These are phyloP conservation scores for Artemisia tridentata DNA, from an alignment of 129 eudicot genomes.

Conservation along the genomic window DNA sequence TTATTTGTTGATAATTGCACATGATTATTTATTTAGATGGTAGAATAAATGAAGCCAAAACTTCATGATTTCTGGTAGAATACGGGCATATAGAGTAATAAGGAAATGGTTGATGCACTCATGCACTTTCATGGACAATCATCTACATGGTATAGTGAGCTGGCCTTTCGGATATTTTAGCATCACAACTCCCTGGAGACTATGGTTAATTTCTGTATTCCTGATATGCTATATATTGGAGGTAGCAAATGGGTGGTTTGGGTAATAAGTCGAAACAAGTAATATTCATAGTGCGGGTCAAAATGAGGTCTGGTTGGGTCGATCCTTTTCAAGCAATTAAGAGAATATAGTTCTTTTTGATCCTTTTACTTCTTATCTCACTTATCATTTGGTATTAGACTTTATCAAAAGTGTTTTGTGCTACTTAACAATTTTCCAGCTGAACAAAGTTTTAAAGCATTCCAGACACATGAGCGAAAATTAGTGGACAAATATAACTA, in stretches of 20 bases:
- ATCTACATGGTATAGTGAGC: too few relatives aligned
- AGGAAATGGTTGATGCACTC: too few relatives aligned
- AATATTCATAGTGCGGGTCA: too few relatives aligned
- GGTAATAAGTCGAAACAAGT: too few relatives aligned
- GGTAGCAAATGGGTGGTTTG: too few relatives aligned
- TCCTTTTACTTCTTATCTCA: too few relatives aligned
- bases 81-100: too few relatives aligned
- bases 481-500: constrained; percentile 83
- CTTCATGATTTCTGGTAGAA: background rate
- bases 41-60: constrained; percentile 1
- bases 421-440: constrained; percentile 62
- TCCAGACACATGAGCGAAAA: constrained; percentile 69
- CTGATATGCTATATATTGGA: too few relatives aligned
- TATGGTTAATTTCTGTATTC: too few relatives aligned
- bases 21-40: background rate
- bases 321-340: too few relatives aligned
- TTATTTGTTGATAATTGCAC: constrained; percentile 12
- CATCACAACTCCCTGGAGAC: background rate
- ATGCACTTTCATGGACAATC: too few relatives aligned
- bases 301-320: too few relatives aligned
- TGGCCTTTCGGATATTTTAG: background rate
- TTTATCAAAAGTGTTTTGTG: constrained; percentile 9
- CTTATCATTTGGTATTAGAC: background rate
- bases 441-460: constrained; percentile 77
- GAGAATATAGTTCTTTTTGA: background rate